A percentile compares a stretch with the other conserved stretches of the same genome.
phyloP scores from a whole-genome alignment of 1,139 yeast genomes.

The Magnusiomyces tetraspermus region DNA sequence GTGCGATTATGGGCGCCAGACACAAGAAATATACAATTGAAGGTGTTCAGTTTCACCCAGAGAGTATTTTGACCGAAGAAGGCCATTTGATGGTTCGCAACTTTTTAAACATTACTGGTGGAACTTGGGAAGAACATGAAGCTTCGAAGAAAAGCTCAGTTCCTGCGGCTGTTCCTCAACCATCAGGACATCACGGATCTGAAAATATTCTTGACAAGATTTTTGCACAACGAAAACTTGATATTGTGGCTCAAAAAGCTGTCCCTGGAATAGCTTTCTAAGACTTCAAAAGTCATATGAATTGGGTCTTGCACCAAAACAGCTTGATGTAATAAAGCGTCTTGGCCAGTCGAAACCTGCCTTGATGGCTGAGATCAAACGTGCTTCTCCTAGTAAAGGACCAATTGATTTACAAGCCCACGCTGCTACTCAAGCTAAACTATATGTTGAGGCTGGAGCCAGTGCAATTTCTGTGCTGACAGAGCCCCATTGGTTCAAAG shows the following conservation, averaged over 20 bases:
- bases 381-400: slow-evolving; percentile 99
- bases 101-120: slow-evolving; percentile 60
- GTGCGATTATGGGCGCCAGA: slow-evolving; percentile 87
- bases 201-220: slow-evolving; percentile 63
- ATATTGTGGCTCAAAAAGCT: slow-evolving; percentile 44
- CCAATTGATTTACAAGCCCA: slow-evolving; percentile 67
- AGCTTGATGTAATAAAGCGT: slow-evolving; percentile 58
- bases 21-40: slow-evolving; percentile 81
- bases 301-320: slow-evolving; percentile 68
- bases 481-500: slow-evolving; percentile 96
- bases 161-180: no score
- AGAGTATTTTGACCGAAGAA: slow-evolving; percentile 85
- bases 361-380: slow-evolving; percentile 80
- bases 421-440: slow-evolving; percentile 71
- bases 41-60: slow-evolving; percentile 98
- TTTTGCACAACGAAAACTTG: slow-evolving; percentile 58
- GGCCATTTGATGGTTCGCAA: slow-evolving; percentile 87
- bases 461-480: slow-evolving; percentile 86
- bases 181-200: no score
- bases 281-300: slow-evolving; percentile 52
- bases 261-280: slow-evolving; percentile 64
- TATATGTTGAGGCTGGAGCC: slow-evolving; percentile 76
- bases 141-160: no score
- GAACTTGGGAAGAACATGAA: slow-evolving; percentile 63
- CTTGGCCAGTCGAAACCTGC: slow-evolving; percentile 45